These are phyloP conservation scores for Polyporus tsugae DNA, from an alignment of 1,284 basidiomycete genomes.

Conservation along the genomic window DNA sequence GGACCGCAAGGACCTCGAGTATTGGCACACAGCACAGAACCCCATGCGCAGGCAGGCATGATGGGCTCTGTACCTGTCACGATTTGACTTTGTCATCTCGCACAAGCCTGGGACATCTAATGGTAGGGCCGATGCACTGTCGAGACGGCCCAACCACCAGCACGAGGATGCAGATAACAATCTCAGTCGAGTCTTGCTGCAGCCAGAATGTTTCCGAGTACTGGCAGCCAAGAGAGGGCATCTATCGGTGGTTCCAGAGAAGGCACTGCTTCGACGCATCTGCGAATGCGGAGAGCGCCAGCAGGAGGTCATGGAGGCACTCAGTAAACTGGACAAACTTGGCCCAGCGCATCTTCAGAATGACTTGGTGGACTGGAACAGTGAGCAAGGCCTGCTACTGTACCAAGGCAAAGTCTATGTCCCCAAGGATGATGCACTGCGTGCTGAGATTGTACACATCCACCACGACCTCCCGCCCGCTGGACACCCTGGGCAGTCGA, in stretches of 20 bases:
- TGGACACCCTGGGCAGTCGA: too few relatives aligned
- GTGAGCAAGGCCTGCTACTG: neutral
- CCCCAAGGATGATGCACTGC: neutral
- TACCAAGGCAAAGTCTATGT: slow-evolving; percentile 49
- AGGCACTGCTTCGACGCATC: neutral
- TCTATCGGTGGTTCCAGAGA: slow-evolving; percentile 4
- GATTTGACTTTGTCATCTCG: too few relatives aligned
- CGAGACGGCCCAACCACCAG: slow-evolving; percentile 46
- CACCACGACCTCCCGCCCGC: too few relatives aligned
- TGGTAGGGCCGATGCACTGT: slow-evolving; percentile 49
- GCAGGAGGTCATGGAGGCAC: neutral
- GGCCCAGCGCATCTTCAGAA: neutral
- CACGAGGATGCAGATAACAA: slow-evolving; percentile 26
- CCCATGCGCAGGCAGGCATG: too few relatives aligned
- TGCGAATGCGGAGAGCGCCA: neutral
- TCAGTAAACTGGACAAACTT: neutral
- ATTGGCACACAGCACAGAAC: too few relatives aligned
- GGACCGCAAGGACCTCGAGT: too few relatives aligned
- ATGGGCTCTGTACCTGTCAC: too few relatives aligned
- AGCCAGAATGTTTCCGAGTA: slow-evolving; percentile 12
- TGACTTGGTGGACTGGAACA: neutral
- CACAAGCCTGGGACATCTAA: slow-evolving; percentile 47
- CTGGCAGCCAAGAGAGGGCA: neutral
- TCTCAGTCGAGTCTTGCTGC: slow-evolving; percentile 35
- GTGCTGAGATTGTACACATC: neutral